Evolutionary conservation across 108 stramenopile genomes (phyloP), one percentile per base, ranked within the genome.

Genomic region (Skeletonema costatum): DNA sequence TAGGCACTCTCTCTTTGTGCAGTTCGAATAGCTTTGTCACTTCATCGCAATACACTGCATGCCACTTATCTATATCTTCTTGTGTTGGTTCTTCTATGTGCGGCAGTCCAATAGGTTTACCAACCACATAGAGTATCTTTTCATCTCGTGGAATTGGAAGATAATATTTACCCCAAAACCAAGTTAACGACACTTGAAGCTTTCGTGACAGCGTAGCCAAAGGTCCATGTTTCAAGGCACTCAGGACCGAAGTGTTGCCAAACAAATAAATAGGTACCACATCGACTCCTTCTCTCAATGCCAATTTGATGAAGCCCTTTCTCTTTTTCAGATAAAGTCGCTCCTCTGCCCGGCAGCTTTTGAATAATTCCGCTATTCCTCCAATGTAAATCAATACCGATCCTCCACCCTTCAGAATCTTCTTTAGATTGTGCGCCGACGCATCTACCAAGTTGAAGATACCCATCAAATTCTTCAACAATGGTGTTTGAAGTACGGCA

Each of bases 281-380:
- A 56, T 90, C 88, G 4, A 91, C 89, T 5, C 91, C 91, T n/a
- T 86, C 79, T 60, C 77, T 85, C 64, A 96, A 78, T 14, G 93
- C 92, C 63, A 96, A 73, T 71, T 90, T 91, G 30, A 94, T 88
- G 42, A 96, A 93, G 21, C 95, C 95, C 68, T 94, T 92, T 16
- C 95, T 77, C 65, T 85, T 82, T 51, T 62, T 71, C 62, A 96
- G 36, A 58, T 87, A 88, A 14, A 94, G 44, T 14, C 86, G 71
- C 56, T 94, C 95, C 46, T 90, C 81, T 17, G 67, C 69, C 4
- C 82, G 65, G 56, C 90, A 82, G 39, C 67, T 82, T 33, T 91
- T 86, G 78, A 96, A 96, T 35, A 96, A 78, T 72, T 96, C 95
- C n/a, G 92, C 93, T 53, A 94, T 92, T 10, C 93, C 95, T 33